These are phyloP conservation scores for Fusarium robinianum DNA, from an alignment of 2,329 filamentous ascomycete genomes.

Conservation along the genomic window DNA sequence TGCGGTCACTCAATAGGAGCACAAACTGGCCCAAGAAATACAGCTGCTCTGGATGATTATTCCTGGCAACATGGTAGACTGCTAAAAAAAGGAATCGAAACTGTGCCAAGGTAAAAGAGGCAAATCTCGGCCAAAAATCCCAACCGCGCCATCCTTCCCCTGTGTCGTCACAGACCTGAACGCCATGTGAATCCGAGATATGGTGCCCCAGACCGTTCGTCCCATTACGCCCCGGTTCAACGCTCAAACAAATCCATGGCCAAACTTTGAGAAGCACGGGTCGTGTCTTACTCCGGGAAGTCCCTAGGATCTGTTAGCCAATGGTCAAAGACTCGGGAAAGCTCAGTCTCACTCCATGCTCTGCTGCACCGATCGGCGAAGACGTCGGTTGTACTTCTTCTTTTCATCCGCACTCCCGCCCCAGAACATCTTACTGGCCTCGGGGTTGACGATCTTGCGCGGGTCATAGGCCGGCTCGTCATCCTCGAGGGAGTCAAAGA, in stretches of 20 bases:
- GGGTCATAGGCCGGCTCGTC: constrained; percentile 89
- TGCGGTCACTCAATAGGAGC: too few species aligned
- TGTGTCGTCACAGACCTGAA: constrained; percentile 21
- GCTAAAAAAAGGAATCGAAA: too few species aligned
- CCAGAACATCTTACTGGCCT: constrained; percentile 88
- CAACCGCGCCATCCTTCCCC: constrained; percentile 6
- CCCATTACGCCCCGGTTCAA: constrained; percentile 23
- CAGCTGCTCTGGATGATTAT: too few species aligned
- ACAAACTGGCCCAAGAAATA: too few species aligned
- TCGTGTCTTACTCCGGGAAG: constrained; percentile 37
- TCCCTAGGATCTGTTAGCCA: constrained; percentile 35
- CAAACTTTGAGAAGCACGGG: background rate
- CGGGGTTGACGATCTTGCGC: constrained; percentile 81
- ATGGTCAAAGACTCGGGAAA: background rate
- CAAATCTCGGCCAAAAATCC: constrained; percentile 3
- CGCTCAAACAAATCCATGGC: constrained; percentile 11
- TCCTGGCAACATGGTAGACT: too few species aligned
- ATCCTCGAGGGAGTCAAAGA: constrained; percentile 83
- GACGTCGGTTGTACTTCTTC: constrained; percentile 80
- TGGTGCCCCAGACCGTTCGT: constrained; percentile 15
- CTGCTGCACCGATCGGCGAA: constrained; percentile 76
- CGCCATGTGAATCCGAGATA: constrained; percentile 24
- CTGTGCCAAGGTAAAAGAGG: too few species aligned
- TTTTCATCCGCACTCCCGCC: constrained; percentile 71
- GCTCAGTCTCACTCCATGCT: constrained; percentile 60